Evolutionary conservation across 306 rosid species (phyloP), one percentile per base, ranked within the genome.

Genomic region (Fragaria iinumae): DNA sequence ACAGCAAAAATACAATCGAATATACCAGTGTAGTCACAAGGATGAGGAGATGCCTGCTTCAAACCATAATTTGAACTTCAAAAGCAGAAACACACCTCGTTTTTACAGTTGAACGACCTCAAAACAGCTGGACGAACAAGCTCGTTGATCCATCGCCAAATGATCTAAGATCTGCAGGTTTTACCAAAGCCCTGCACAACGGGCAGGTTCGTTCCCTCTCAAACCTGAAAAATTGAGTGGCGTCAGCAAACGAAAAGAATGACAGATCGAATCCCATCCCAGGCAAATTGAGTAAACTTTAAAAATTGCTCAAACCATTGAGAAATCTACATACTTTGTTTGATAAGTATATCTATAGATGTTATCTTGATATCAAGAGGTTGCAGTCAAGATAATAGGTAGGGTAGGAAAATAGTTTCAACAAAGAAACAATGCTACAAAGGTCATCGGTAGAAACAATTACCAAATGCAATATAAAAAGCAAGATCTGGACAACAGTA

Each of bases 181-280:
- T 95, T 62, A 95, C 98, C 90, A 95, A 81, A 72, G 98, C 97
- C 88, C 98, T 88, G 88, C 98, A 95, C 84, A 95, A 82, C 0
- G 98, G 98, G 55, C 98, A 92, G 10, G 98, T 95, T 38, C 98
- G 84, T 82, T 92, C 98, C 89, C 98, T 88, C 91, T 95, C 98
- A 75, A 95, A 95, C 98, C 98, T 95, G 88, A 44, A 43, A 83
- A 20, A 14, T 70, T 25, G 60, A 29, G 79, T 73, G 48, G 36
- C 17, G 62, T 69, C 68, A 84, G 81, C 62, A 60, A 55, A 73
- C 69, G 53, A 32, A 67, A 38, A 12, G 10, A 44, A 72, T n/a
- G 21, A 4, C 8, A 7, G 9, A 56, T 60, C 50, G 11, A 39
- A 74, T 45, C 41, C 66, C 12, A 17, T 23, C 62, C 67, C 67